phyloP scores from a whole-genome alignment of 1,284 basidiomycete species.

The Athelia psychrophila region DNA sequence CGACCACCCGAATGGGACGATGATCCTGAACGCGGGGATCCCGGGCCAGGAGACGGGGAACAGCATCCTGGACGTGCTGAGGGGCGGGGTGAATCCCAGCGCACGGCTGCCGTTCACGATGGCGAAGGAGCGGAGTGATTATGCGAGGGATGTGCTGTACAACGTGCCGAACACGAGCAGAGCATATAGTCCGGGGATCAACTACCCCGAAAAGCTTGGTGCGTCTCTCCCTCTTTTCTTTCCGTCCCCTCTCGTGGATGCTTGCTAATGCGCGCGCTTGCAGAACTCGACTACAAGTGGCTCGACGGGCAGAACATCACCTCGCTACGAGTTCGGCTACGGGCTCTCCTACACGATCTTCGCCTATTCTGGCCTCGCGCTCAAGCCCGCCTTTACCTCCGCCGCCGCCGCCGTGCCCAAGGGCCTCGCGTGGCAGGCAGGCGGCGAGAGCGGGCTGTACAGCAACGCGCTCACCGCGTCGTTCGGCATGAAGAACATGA shows the following conservation, averaged over 20 bases:
- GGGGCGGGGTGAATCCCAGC: conserved; percentile 45
- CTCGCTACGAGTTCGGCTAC: conserved; percentile 64
- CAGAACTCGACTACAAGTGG: conserved; percentile 53
- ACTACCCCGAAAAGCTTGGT: conserved; percentile 13
- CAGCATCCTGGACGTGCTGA: conserved; percentile 49
- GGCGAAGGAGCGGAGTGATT: conserved; percentile 49
- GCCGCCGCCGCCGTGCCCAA: not conserved
- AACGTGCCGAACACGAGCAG: conserved; percentile 11
- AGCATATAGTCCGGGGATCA: conserved; percentile 11
- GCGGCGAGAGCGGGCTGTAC: conserved; percentile 8
- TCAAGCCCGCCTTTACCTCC: conserved; percentile 17
- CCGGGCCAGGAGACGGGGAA: conserved; percentile 66
- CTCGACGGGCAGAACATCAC: conserved; percentile 47
- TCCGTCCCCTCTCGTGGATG: not conserved
- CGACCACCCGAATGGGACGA: conserved; percentile 47
- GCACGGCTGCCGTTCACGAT: conserved; percentile 55
- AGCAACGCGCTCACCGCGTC: conserved; percentile 21
- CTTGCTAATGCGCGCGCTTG: conserved; percentile 35
- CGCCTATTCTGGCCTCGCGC: conserved; percentile 31
- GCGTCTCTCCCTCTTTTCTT: not conserved
- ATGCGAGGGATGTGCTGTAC: conserved; percentile 34
- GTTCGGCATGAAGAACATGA: conserved; percentile 28
- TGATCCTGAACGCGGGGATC: conserved; percentile 44
- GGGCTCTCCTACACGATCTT: conserved; percentile 57
- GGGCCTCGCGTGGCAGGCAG: conserved; percentile 1